Conservation (phyloP, 371 early-diverging fungal genomes). For the Mortierella sp. region DNA sequence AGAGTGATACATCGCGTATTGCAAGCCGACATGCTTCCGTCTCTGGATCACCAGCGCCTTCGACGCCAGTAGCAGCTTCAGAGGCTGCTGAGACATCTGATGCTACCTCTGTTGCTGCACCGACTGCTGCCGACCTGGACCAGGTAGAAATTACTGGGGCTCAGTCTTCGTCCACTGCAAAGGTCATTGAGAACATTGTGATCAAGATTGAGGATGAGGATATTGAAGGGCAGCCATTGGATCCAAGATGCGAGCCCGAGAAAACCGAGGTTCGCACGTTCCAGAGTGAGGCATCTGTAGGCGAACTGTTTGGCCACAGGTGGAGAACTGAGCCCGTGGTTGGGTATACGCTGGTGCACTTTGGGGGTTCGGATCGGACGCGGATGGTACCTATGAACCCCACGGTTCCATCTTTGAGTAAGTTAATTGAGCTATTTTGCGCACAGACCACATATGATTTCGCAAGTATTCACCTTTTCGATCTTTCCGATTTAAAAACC, state of each 20-base stretch:
- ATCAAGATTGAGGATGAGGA: constrained; percentile 54
- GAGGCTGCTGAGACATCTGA: neutral
- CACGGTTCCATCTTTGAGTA: constrained; percentile 45
- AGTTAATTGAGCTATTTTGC: constrained; percentile 4
- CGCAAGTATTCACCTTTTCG: neutral
- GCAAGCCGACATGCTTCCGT: constrained; percentile 7
- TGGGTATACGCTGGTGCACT: constrained; percentile 49
- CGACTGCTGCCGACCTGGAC: neutral
- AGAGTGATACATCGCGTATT: constrained; percentile 17
- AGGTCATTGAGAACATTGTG: constrained; percentile 19
- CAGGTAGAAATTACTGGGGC: neutral
- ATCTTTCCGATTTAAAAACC: neutral
- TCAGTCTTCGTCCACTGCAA: neutral
- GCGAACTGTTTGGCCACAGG: constrained; percentile 50
- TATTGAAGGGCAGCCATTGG: neutral
- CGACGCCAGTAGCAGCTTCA: neutral
- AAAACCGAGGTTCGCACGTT: constrained; percentile 36
- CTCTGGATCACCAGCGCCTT: constrained; percentile 15
- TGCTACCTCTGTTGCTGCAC: neutral
- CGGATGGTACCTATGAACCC: constrained; percentile 55
- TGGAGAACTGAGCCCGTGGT: constrained; percentile 51
- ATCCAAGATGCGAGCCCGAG: constrained; percentile 3
- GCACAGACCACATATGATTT: neutral
- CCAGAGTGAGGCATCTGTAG: constrained; percentile 42
- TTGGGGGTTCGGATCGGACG: constrained; percentile 48